phyloP scores from a whole-genome alignment of 2,329 filamentous ascomycete species.

The Arthrobotrys sinensis region DNA sequence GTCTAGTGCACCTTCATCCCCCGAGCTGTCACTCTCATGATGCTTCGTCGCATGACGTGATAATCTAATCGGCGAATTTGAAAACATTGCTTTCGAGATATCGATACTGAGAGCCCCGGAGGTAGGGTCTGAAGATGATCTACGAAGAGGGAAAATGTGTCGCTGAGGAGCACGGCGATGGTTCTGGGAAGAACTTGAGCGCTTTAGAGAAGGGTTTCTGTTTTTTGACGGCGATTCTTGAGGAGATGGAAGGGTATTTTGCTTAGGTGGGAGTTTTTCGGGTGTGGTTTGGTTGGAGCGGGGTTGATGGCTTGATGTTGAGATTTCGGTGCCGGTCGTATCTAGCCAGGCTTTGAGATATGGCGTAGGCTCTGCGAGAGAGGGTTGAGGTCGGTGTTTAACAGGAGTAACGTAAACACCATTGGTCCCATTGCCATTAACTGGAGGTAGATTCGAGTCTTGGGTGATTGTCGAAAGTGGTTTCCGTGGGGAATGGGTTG shows the following conservation, averaged over 20 bases:
- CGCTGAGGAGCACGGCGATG: conserved; percentile 9
- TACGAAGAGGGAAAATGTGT: conserved; percentile 31
- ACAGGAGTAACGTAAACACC: neutral
- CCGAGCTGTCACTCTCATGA: conserved; percentile 46
- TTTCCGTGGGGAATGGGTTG: conserved; percentile 34
- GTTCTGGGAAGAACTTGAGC: conserved; percentile 11
- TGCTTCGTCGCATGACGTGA: conserved; percentile 32
- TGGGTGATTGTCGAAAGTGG: conserved; percentile 40
- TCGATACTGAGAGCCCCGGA: conserved; percentile 31
- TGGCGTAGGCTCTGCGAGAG: conserved; percentile 45
- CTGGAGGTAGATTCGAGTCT: conserved; percentile 21
- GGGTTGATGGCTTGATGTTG: conserved; percentile 43
- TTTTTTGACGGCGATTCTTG: conserved; percentile 37
- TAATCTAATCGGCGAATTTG: conserved; percentile 53
- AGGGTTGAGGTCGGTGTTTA: neutral
- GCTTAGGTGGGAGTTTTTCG: conserved; percentile 35
- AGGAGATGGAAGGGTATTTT: neutral
- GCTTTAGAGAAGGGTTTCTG: conserved; percentile 11
- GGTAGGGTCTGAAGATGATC: conserved; percentile 19
- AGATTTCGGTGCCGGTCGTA: conserved; percentile 30
- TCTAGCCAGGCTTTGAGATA: conserved; percentile 57
- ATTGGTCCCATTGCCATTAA: conserved; percentile 5
- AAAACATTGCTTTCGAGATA: conserved; percentile 49
- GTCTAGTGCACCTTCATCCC: conserved; percentile 38
- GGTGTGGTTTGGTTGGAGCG: conserved; percentile 53